These are phyloP conservation scores for Suillus cothurnatus DNA, from an alignment of 768 basidiomycete genomes.

Conservation along the genomic window DNA sequence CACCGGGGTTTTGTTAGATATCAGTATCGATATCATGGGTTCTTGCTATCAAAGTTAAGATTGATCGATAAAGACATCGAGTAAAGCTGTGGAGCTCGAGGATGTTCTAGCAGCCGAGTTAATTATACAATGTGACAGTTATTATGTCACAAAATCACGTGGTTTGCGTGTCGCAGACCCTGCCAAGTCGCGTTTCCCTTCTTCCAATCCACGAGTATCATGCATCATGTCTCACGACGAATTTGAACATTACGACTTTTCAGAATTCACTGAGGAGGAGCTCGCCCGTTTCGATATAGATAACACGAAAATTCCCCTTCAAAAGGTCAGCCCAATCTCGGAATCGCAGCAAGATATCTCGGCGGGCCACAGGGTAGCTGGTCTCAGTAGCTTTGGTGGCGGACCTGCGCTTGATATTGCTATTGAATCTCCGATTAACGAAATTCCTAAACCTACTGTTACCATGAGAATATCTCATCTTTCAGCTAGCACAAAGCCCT, in stretches of 20 bases:
- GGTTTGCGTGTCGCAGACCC: background rate
- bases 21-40: background rate
- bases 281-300: slow-evolving; percentile 51
- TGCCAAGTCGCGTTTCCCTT: background rate
- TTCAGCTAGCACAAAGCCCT: background rate
- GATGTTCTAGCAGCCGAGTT: background rate
- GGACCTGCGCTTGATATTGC: slow-evolving; percentile 36
- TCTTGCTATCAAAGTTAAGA: background rate
- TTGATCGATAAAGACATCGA: background rate
- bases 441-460: too few relatives aligned
- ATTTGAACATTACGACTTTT: slow-evolving; percentile 52
- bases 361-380: background rate
- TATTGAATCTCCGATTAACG: slow-evolving; percentile 35
- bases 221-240: slow-evolving; percentile 37
- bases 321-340: slow-evolving; percentile 1
- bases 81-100: background rate
- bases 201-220: slow-evolving; percentile 9
- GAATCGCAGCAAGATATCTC: slow-evolving; percentile 7
- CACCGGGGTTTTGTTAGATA: background rate
- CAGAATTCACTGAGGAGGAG: slow-evolving; percentile 61
- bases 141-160: background rate
- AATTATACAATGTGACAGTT: background rate
- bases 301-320: slow-evolving; percentile 17
- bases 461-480: background rate
- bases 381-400: slow-evolving; percentile 1